phyloP scores from a whole-genome alignment of 1,139 yeast genomes.

The Debaryomyces subglobosus region DNA sequence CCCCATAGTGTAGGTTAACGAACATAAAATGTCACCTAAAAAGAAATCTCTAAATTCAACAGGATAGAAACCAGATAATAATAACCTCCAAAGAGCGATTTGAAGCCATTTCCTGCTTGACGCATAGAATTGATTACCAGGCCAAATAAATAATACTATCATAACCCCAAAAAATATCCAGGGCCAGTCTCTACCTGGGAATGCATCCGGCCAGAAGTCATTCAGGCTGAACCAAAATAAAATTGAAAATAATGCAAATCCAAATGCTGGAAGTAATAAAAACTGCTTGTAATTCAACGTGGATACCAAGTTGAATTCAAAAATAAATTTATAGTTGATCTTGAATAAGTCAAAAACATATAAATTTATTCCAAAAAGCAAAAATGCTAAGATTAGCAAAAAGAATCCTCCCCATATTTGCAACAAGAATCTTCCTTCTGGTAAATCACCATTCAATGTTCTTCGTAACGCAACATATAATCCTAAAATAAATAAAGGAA shows the following conservation, averaged over 20 bases:
- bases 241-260: constrained; percentile 58
- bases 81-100: constrained; percentile 68
- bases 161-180: constrained; percentile 70
- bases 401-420: constrained; percentile 96
- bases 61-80: constrained; percentile 85
- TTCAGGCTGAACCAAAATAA: constrained; percentile 77
- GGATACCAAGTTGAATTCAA: constrained; percentile 78
- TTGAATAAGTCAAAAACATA: constrained; percentile 72
- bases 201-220: constrained; percentile 61
- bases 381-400: constrained; percentile 57
- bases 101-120: constrained; percentile 74
- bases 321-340: constrained; percentile 88
- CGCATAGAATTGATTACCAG: constrained; percentile 56
- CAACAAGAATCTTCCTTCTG: constrained; percentile 61
- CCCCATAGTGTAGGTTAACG: constrained; percentile 85
- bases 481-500: constrained; percentile 63
- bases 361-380: constrained; percentile 71
- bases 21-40: constrained; percentile 86
- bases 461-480: constrained; percentile 52
- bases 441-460: constrained; percentile 39
- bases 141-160: constrained; percentile 58
- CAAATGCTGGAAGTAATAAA: constrained; percentile 62
- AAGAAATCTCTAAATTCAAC: constrained; percentile 95
- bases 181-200: constrained; percentile 79
- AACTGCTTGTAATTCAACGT: constrained; percentile 71